Conservation (phyloP, 2,329 filamentous ascomycete species). For the Xylaria sp. region DNA sequence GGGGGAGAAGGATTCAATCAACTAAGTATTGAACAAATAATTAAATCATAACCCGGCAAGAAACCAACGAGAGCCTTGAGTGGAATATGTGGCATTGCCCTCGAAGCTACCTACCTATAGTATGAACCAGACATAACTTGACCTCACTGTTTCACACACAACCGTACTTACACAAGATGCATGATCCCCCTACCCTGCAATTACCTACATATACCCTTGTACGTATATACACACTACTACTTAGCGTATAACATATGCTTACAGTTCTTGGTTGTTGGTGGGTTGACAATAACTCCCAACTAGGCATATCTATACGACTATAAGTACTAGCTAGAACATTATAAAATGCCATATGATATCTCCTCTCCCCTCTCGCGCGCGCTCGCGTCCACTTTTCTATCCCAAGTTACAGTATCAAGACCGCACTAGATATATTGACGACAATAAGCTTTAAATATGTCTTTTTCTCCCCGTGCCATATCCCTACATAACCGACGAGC, state of each 20-base stretch:
- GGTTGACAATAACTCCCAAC: no score
- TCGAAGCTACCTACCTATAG: not conserved
- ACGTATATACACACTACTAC: not conserved
- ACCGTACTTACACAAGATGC: not conserved
- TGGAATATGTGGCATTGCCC: not conserved
- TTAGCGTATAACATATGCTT: no score
- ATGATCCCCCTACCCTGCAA: not conserved
- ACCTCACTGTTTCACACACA: not conserved
- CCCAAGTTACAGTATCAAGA: constrained; percentile 5
- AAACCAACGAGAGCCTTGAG: not conserved
- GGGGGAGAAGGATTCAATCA: not conserved
- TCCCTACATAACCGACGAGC: constrained; percentile 25
- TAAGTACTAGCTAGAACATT: not conserved
- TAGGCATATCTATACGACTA: not conserved
- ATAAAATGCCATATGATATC: not conserved
- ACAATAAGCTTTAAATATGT: not conserved
- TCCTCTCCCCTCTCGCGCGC: not conserved
- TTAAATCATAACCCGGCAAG: not conserved
- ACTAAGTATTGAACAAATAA: not conserved
- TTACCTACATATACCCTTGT: constrained; percentile 1
- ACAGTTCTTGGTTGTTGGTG: no score
- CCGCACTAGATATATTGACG: not conserved
- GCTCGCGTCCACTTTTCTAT: constrained; percentile 12
- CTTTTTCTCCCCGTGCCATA: constrained; percentile 14
- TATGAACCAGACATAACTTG: not conserved